Evolutionary conservation across 1,284 basidiomycete genomes (phyloP), one percentile per base, ranked within the genome.

Genomic region (Hypsizygus ulmarius): DNA sequence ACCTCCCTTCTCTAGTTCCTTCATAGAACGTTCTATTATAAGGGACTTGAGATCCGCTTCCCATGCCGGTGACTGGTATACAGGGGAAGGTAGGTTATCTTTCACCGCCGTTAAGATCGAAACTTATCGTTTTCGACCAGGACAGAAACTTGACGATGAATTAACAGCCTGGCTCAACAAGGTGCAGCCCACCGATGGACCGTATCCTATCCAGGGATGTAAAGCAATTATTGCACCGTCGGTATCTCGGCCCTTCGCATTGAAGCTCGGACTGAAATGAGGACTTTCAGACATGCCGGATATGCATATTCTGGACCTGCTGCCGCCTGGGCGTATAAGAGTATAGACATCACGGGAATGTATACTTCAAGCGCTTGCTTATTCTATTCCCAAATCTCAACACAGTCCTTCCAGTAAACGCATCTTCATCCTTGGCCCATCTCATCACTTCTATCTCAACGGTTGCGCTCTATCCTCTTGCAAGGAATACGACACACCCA

Each of bases 221-320:
- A 96, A 92, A 67, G 96, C 94, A 7, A 79, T 99, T 63, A 97
- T 99, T 49, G 95, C 88, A n/a, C 97, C 97, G 93, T 96, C 59
- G 57, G 87, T 71, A 18, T 19, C 49, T n/a, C 33, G 47, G 29
- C 32, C 33, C 27, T 55, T 40, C 25, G 42, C 21, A 21, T 11
- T n/a, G 10, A 9, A 27, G 12, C 33, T 15, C 27, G 27, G 2
- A 21, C 39, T 28, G 51, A 28, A 25, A 39, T 14, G 39, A 39
- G 21, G 7, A 3, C 3, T 35, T 33, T 2, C 46, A 96, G 94
- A 3, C 97, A 99, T 67, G 97, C 97, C 1, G 97, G 97, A 3
- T 98, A 96, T 68, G 79, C 85, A 1, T 99, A 97, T 67, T 97
- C 94, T 48, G 97, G 97, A 18, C 84, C 84, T 5, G 78, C 94